Evolutionary conservation across 257 asterid genomes (phyloP).

Genomic region (Ocimum tenuiflorum): DNA sequence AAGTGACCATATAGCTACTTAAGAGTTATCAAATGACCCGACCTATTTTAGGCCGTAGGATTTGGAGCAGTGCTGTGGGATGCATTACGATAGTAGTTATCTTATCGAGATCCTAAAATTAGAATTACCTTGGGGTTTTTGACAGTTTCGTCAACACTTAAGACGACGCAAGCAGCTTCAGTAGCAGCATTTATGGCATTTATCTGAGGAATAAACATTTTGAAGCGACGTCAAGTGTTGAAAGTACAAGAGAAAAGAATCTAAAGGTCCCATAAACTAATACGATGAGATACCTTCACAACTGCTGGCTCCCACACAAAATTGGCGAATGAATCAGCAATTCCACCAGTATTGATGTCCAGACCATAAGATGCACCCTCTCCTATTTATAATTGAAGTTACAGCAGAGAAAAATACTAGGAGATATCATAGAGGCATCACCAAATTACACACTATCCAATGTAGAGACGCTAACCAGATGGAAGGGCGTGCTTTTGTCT

Average conservation of each 20-base stretch:
- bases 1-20: background rate
- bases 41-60: background rate
- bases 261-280: background rate
- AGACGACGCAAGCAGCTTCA: conserved; percentile 81
- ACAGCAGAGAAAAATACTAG: background rate
- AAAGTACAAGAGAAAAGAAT: background rate
- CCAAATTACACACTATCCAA: background rate
- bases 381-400: conserved; percentile 24
- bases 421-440: background rate
- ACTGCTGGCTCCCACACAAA: conserved; percentile 90
- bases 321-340: conserved; percentile 68
- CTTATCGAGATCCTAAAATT: background rate
- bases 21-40: background rate
- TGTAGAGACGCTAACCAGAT: conserved; percentile 50
- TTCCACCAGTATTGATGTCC: conserved; percentile 51
- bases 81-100: background rate
- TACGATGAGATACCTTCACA: conserved; percentile 47
- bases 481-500: conserved; percentile 93
- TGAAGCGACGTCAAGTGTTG: background rate
- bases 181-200: conserved; percentile 92
- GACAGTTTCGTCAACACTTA: conserved; percentile 82
- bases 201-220: conserved; percentile 34
- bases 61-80: background rate
- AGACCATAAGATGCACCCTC: conserved; percentile 53
- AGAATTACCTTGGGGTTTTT: conserved; percentile 73